Evolutionary conservation across 805 yeast genomes (phyloP).

Genomic region (Monosporozyma aerobia): DNA sequence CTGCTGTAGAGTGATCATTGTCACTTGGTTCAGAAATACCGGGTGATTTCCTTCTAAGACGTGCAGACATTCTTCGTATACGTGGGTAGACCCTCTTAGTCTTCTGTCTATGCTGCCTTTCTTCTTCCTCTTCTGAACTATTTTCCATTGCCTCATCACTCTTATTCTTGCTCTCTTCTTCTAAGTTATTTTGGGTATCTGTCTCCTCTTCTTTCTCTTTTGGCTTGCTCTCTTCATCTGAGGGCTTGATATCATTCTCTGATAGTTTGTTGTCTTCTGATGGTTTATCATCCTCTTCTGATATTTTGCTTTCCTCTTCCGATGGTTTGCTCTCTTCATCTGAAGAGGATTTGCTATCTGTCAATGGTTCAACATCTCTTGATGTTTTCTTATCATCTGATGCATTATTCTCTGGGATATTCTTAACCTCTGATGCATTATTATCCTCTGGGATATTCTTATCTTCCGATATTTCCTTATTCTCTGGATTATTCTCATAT

Average conservation of each 20-base stretch:
- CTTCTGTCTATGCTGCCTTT: background rate
- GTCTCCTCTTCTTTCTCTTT: background rate
- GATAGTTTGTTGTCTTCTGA: background rate
- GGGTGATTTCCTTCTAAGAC: constrained; percentile 4
- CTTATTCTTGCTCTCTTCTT: constrained; percentile 6
- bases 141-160: constrained; percentile 5
- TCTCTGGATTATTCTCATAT: background rate
- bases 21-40: constrained; percentile 9
- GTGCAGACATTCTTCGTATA: constrained; percentile 1
- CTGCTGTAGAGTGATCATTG: constrained; percentile 8
- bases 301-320: background rate
- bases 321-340: no score
- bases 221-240: background rate
- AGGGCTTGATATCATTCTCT: background rate
- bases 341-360: no score
- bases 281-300: background rate
- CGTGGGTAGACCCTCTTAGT: background rate
- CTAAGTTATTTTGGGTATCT: background rate
- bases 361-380: no score
- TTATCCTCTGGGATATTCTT: no score
- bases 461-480: background rate
- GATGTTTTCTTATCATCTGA: no score
- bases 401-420: no score
- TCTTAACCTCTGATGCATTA: no score
- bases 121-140: constrained; percentile 2